Evolutionary conservation across 371 early-diverging fungal species (phyloP).

Genomic region (Mortierella sp.): DNA sequence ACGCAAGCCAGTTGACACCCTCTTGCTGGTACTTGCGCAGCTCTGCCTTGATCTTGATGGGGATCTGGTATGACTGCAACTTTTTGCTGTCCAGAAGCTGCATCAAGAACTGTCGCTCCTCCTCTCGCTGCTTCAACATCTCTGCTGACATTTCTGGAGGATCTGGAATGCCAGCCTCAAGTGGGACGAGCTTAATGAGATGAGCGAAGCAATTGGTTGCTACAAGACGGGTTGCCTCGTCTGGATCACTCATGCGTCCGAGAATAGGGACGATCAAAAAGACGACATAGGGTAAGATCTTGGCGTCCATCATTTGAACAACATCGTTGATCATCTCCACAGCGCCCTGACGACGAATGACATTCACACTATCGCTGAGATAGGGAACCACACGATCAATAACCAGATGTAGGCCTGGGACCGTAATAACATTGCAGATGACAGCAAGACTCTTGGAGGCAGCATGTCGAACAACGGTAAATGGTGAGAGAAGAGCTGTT

Average conservation of each 20-base stretch:
- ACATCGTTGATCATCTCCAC: conserved; percentile 79
- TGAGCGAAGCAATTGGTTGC: conserved; percentile 95
- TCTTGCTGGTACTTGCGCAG: conserved; percentile 96
- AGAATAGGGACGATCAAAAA: conserved; percentile 97
- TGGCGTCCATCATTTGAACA: conserved; percentile 74
- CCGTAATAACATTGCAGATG: conserved; percentile 73
- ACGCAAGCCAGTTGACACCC: conserved; percentile 98
- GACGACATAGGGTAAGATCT: conserved; percentile 92
- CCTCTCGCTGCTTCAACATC: conserved; percentile 80
- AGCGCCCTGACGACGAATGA: conserved; percentile 87
- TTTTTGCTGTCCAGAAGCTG: conserved; percentile 92
- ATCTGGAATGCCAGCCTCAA: conserved; percentile 91
- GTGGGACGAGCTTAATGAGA: conserved; percentile 92
- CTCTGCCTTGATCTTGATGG: conserved; percentile 91
- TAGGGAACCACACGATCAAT: conserved; percentile 82
- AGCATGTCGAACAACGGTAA: conserved; percentile 81
- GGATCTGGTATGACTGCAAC: conserved; percentile 87
- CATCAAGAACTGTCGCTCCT: conserved; percentile 90
- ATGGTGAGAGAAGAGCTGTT: conserved; percentile 73
- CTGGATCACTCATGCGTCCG: conserved; percentile 96
- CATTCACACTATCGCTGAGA: conserved; percentile 77
- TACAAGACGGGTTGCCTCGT: conserved; percentile 88
- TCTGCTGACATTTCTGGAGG: conserved; percentile 87
- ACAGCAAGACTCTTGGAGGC: conserved; percentile 85
- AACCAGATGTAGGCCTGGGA: conserved; percentile 81